Percentiles rank a stretch among this genome's conserved stretches.
These are phyloP conservation scores for Cephalotrichum gorgonifer DNA, from an alignment of 2,329 filamentous ascomycete species.

Conservation along the genomic window DNA sequence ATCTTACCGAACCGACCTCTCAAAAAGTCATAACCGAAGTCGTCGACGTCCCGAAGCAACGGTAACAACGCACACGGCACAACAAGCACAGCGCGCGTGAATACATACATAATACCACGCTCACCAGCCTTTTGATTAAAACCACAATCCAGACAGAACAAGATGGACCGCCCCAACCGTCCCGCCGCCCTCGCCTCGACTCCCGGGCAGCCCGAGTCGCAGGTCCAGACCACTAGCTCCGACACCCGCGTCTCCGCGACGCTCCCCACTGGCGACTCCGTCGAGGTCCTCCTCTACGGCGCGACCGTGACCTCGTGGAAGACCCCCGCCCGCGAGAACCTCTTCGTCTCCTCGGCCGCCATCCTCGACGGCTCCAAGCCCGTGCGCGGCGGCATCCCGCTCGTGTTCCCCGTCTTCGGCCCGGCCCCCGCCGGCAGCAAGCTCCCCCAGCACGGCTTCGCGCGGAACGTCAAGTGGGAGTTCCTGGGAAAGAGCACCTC, in stretches of 20 bases:
- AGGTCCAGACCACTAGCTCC: conserved; percentile 63
- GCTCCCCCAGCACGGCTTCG: conserved; percentile 91
- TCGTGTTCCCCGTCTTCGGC: conserved; percentile 94
- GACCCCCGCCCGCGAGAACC: conserved; percentile 68
- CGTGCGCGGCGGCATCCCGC: conserved; percentile 81
- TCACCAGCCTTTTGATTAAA: background rate
- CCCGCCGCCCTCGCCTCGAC: conserved; percentile 67
- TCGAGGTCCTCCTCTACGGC: conserved; percentile 80
- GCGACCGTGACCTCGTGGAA: conserved; percentile 94
- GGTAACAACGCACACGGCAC: too few relatives aligned
- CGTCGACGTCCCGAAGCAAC: too few relatives aligned
- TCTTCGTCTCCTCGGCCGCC: conserved; percentile 75
- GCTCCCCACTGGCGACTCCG: conserved; percentile 76
- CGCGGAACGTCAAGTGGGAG: conserved; percentile 83
- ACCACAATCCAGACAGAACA: conserved; percentile 17
- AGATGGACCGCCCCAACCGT: conserved; percentile 81
- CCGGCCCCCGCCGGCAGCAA: conserved; percentile 62
- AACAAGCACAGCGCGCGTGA: too few relatives aligned
- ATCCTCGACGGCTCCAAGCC: conserved; percentile 79
- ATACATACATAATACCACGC: too few relatives aligned
- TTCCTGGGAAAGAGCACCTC: conserved; percentile 73
- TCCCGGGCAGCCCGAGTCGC: conserved; percentile 63
- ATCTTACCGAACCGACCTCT: too few relatives aligned
- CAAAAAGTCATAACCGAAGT: too few relatives aligned
- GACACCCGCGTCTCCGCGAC: conserved; percentile 65